Conservation (phyloP, 306 rosid species). For the Corylus heterophylla region DNA sequence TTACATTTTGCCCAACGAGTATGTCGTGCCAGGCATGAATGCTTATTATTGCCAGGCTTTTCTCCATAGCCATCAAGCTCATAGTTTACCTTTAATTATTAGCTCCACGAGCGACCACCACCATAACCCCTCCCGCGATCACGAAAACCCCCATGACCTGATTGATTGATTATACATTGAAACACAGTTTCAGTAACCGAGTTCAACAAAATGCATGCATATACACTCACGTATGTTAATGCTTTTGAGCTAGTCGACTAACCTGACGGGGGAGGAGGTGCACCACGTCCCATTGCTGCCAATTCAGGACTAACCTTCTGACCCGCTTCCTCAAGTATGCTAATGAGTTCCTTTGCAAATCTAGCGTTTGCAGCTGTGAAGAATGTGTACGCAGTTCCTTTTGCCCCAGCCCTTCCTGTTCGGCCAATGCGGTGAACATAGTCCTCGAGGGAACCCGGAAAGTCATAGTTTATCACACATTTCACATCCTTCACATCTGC, state of each 20-base stretch:
- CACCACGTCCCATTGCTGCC: constrained; percentile 97
- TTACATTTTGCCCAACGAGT: constrained; percentile 11
- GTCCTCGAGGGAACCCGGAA: constrained; percentile 98
- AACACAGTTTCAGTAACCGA: constrained; percentile 12
- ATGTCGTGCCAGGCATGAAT: constrained; percentile 15
- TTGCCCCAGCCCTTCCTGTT: constrained; percentile 98
- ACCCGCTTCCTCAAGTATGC: constrained; percentile 93
- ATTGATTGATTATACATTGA: not conserved
- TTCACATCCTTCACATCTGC: constrained; percentile 96
- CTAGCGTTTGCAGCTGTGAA: constrained; percentile 97
- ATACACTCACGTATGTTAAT: not conserved
- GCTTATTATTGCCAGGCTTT: constrained; percentile 3
- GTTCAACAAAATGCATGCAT: not conserved
- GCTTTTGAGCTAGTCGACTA: constrained; percentile 19
- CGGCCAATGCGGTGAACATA: constrained; percentile 98
- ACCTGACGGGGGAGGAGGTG: constrained; percentile 96
- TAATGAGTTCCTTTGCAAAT: constrained; percentile 85
- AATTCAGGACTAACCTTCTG: constrained; percentile 89
- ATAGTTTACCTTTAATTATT: constrained; percentile 15
- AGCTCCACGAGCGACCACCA: constrained; percentile 65
- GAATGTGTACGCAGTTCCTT: constrained; percentile 97
- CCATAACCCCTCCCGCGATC: constrained; percentile 66
- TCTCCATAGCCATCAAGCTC: constrained; percentile 16
- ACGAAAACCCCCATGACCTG: constrained; percentile 68
- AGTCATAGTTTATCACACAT: constrained; percentile 89